Percentiles rank a stretch among this genome's conserved stretches.
phyloP scores from a whole-genome alignment of 73 alveolate genomes.

The Uronychia setigera region DNA sequence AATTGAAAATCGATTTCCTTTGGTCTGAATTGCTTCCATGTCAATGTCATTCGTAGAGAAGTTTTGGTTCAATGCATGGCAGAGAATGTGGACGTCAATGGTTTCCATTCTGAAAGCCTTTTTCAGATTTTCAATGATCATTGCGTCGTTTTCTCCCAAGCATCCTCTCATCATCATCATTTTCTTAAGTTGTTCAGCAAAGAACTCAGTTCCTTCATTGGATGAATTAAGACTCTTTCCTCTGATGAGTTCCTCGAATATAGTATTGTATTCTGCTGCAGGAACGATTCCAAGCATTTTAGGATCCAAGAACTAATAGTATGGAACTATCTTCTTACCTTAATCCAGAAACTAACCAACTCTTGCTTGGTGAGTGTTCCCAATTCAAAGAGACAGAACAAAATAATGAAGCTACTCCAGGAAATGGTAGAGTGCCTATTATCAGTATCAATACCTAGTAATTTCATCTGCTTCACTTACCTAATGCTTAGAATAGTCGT shows the following conservation, averaged over 20 bases:
- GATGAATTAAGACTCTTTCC: constrained; percentile 6
- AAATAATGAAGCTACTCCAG: constrained; percentile 17
- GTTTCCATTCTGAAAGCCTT: constrained; percentile 2
- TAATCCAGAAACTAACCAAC: constrained; percentile 17
- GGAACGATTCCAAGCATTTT: constrained; percentile 18
- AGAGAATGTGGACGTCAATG: constrained; percentile 14
- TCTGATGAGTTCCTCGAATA: constrained; percentile 27
- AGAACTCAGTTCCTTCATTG: constrained; percentile 33
- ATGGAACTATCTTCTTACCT: constrained; percentile 8
- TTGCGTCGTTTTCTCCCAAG: constrained; percentile 12
- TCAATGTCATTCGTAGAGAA: background rate
- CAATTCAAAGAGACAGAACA: constrained; percentile 20
- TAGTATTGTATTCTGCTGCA: constrained; percentile 13
- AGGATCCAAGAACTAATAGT: constrained; percentile 30
- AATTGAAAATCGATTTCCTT: background rate
- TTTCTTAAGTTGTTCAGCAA: constrained; percentile 12
- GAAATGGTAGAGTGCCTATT: constrained; percentile 16
- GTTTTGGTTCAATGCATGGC: constrained; percentile 13
- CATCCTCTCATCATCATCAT: constrained; percentile 13
- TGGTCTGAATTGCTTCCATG: background rate
- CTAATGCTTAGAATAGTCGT: constrained; percentile 17
- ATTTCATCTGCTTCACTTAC: too few species aligned
- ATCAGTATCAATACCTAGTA: constrained; percentile 37
- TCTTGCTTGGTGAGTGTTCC: background rate
- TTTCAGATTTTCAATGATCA: constrained; percentile 16